phyloP scores from a whole-genome alignment of 2,329 filamentous ascomycete genomes.

The Diaporthe sp. region DNA sequence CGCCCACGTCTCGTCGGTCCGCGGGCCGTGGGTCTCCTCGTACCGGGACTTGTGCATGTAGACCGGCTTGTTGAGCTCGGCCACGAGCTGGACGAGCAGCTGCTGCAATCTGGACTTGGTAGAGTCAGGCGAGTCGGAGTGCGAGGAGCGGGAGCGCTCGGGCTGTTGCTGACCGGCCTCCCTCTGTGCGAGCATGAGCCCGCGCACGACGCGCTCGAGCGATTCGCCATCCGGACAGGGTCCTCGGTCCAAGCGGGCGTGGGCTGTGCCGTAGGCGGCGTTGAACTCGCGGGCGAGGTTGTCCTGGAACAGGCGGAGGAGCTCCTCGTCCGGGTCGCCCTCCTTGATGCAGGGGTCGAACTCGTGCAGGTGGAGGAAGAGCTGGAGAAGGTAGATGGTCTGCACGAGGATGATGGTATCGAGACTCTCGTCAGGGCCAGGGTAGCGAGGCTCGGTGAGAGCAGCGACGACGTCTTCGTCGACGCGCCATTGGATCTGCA shows the following conservation, averaged over 20 bases:
- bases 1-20: slow-evolving; percentile 39
- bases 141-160: slow-evolving; percentile 13
- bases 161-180: slow-evolving; percentile 28
- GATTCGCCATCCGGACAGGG: slow-evolving; percentile 40
- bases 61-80: slow-evolving; percentile 38
- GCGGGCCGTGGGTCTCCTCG: slow-evolving; percentile 35
- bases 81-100: slow-evolving; percentile 29
- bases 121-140: slow-evolving; percentile 10
- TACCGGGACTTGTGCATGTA: slow-evolving; percentile 34
- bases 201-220: slow-evolving; percentile 40
- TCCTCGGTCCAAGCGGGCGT: slow-evolving; percentile 20
- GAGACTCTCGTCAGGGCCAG: slow-evolving; percentile 37
- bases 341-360: slow-evolving; percentile 40
- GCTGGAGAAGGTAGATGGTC: slow-evolving; percentile 42
- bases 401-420: slow-evolving; percentile 42
- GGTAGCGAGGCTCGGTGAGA: slow-evolving; percentile 40
- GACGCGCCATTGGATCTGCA: slow-evolving; percentile 42
- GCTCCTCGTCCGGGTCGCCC: slow-evolving; percentile 37
- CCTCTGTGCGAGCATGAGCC: slow-evolving; percentile 38
- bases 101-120: slow-evolving; percentile 33
- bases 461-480: slow-evolving; percentile 42
- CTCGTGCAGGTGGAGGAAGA: slow-evolving; percentile 41
- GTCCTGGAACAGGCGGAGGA: slow-evolving; percentile 40
- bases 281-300: slow-evolving; percentile 41
- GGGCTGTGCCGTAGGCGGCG: slow-evolving; percentile 24